Evolutionary conservation across 1,284 basidiomycete species (phyloP), one percentile per base, ranked within the genome.

Genomic region (Papiliotrema terrestris): DNA sequence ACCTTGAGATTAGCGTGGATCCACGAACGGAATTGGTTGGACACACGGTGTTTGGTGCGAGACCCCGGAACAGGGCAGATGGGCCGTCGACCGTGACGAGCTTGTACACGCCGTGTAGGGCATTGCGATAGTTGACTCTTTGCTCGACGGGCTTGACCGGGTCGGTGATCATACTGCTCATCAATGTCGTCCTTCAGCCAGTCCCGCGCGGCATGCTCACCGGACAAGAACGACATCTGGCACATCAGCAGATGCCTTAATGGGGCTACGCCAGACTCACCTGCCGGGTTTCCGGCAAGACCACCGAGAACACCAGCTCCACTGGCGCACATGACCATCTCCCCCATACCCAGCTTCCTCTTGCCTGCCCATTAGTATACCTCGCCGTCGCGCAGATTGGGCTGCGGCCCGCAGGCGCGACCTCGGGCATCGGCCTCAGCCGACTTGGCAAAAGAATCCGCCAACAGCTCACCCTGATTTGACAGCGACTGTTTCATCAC

Each of bases 1-100:
- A 77, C 66, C 76, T 77, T 52, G 41, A 22, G 6, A n/a, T 51
- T n/a, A 42, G 39, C 29, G 29, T 29, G 38, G 8, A 8, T 55
- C 6, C 8, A 26, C n/a, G n/a, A n/a, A n/a, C n/a, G n/a, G n/a
- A n/a, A n/a, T n/a, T n/a, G n/a, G n/a, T 32, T 11, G 13, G 23
- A 52, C 51, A 39, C 32, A 44, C 51, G 9, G 45, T 52, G 25
- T 52, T 52, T 9, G 51, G 51, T 2, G 32, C 47, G 17, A 52
- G 32, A 4, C 67, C 67, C 20, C 63, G 38, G 45, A 62, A 65
- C 20, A 58, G 50, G 8, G 55, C 42, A 5, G 29, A 25, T 13
- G 59, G 19, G 2, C 67, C 67, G 43, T 66, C 64, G 13, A 61
- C 58, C 22, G 46, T 52, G 22, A 45, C 47, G 1, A 67, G 56